Percentiles rank a stretch among this genome's conserved stretches.
These are phyloP conservation scores for Xylaria castorea DNA, from an alignment of 495 filamentous ascomycete genomes.

Conservation along the genomic window DNA sequence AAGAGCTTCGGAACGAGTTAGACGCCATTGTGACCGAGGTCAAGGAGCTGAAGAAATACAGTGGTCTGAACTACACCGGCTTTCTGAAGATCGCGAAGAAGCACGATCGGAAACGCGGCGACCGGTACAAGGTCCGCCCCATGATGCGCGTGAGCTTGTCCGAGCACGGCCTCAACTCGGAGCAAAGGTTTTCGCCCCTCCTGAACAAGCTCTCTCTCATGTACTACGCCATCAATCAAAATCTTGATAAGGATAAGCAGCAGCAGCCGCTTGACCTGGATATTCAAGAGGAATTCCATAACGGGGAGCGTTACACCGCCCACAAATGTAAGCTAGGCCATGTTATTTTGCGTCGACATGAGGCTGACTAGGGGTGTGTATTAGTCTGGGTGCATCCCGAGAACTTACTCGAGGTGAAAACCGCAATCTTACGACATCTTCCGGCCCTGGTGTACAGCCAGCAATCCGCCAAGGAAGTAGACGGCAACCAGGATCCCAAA, in stretches of 20 bases:
- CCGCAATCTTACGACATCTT: conserved; percentile 85
- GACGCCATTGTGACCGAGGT: conserved; percentile 89
- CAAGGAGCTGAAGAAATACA: conserved; percentile 92
- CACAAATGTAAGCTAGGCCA: conserved; percentile 74
- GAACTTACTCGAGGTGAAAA: conserved; percentile 95
- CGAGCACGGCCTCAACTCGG: conserved; percentile 90
- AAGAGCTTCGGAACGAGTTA: conserved; percentile 76
- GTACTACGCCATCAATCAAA: conserved; percentile 92
- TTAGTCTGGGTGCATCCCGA: conserved; percentile 93
- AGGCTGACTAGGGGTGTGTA: conserved; percentile 25
- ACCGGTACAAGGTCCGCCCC: conserved; percentile 82
- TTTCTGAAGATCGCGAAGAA: conserved; percentile 99
- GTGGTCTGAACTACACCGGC: conserved; percentile 94
- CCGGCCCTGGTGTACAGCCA: conserved; percentile 94
- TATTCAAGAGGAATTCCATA: conserved; percentile 51
- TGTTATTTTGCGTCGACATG: background rate
- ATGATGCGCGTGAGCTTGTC: conserved; percentile 88
- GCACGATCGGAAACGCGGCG: conserved; percentile 87
- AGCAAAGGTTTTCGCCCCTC: conserved; percentile 85
- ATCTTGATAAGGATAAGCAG: conserved; percentile 62
- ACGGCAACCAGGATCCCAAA: conserved; percentile 79
- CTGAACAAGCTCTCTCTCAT: conserved; percentile 90
- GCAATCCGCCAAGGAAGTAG: conserved; percentile 77
- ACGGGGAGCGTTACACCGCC: conserved; percentile 77
- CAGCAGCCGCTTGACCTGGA: conserved; percentile 41